phyloP scores from a whole-genome alignment of 495 filamentous ascomycete species.

The Cercophora scortea region DNA sequence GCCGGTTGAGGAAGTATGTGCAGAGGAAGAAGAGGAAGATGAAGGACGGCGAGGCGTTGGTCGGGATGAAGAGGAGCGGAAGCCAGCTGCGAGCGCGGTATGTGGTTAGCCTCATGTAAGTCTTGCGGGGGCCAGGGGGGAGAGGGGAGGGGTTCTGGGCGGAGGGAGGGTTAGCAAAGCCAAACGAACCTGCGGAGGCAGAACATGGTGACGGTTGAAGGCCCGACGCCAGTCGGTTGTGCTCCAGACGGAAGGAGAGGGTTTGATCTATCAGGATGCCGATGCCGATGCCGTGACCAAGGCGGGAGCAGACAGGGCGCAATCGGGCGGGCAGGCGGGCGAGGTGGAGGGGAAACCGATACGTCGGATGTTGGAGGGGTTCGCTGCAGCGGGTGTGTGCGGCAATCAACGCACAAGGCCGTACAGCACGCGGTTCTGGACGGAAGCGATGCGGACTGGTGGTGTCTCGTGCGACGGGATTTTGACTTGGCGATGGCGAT shows the following conservation, averaged over 20 bases:
- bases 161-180: not conserved
- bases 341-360: not conserved
- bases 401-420: too few species aligned
- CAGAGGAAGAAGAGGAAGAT: slow-evolving; percentile 84
- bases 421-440: too few species aligned
- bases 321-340: not conserved
- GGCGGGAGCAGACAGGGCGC: not conserved
- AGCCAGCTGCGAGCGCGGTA: slow-evolving; percentile 47
- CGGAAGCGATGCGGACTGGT: too few species aligned
- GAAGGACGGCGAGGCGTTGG: slow-evolving; percentile 75
- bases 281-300: not conserved
- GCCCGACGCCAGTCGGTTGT: too few species aligned
- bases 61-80: slow-evolving; percentile 66
- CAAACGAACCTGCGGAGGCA: slow-evolving; percentile 66
- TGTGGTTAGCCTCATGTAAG: not conserved
- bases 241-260: not conserved
- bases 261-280: not conserved
- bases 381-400: too few species aligned
- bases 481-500: too few species aligned
- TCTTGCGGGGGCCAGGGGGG: not conserved
- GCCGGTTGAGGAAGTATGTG: slow-evolving; percentile 83
- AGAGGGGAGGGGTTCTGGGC: not conserved
- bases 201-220: slow-evolving; percentile 50
- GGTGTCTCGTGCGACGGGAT: too few species aligned
- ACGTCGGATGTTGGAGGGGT: not conserved